These are phyloP conservation scores for Fagus sylvatica DNA, from an alignment of 306 rosid genomes.

Conservation along the genomic window DNA sequence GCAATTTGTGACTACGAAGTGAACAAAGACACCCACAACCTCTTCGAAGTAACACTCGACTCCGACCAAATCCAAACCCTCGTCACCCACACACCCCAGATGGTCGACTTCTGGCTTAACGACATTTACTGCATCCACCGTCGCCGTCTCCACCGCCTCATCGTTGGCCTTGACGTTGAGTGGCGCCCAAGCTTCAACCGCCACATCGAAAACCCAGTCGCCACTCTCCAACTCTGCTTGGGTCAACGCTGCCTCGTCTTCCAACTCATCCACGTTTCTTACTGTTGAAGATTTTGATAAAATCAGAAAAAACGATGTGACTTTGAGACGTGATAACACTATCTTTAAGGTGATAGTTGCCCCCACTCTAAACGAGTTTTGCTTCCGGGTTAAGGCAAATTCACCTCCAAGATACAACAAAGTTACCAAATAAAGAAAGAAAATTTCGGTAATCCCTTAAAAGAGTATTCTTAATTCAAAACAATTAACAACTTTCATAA, in stretches of 20 bases:
- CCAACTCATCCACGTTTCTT: conserved; percentile 27
- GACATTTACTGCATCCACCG: conserved; percentile 12
- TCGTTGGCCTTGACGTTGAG: conserved; percentile 53
- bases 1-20: conserved; percentile 19
- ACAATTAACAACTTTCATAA: no score
- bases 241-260: conserved; percentile 38
- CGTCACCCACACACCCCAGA: conserved; percentile 23
- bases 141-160: conserved; percentile 7
- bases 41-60: conserved; percentile 19
- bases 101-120: conserved; percentile 39
- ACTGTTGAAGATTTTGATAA: no score
- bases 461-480: no score
- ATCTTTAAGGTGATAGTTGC: no score
- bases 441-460: no score
- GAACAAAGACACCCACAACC: conserved; percentile 26
- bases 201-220: conserved; percentile 13
- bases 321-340: no score
- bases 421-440: no score
- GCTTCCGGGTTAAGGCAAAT: no score
- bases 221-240: conserved; percentile 48
- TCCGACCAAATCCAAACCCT: conserved; percentile 23
- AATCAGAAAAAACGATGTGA: no score
- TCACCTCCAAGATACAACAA: no score
- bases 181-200: conserved; percentile 44
- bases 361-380: no score